Base-by-base conservation (phyloP, 441 rosid species). In the Melastoma candidum region DNA sequence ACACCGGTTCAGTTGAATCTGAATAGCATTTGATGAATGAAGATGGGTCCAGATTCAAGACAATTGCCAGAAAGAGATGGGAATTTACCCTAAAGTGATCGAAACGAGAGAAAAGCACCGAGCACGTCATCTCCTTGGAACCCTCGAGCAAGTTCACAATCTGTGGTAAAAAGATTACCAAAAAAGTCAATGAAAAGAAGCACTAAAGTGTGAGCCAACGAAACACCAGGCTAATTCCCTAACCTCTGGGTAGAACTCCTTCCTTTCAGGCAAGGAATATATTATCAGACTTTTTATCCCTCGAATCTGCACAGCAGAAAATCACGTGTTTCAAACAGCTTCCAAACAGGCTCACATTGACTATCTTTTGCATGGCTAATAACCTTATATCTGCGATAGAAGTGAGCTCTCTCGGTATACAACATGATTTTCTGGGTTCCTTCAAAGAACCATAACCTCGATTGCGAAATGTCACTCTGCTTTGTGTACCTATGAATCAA, bases 371-470 rank as follows among this genome's bases (percentile, higher is more conserved):
- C 44, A 2, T 29, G 12, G 2, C 13, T 27, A 36, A 53, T 52
- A 61, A 82, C 99, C 99, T 89, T 83, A 55, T 84, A 93, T 89
- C 99, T 76, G 68, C 63, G 75, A 75, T 82, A 84, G 68, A 93
- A 93, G 72, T 86, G 95, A 13, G 74, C 66, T 75, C 99, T 84
- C 77, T 89, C 90, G 0, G 93, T 93, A 80, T 86, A 93, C 54
- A 93, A 87, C 84, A 93, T 81, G 57, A 89, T 80, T 72, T 84
- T 86, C 64, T 68, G 69, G 47, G 48, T 76, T 70, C 90, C 88
- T 68, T 75, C 79, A 49, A 83, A 83, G 71, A 93, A 89, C 77
- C 75, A 61, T 55, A 75, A 67, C 54, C 96, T 80, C 51, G 95
- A 84, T 26, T 88, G 95, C 26, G 95, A 84, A 66, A 86, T 70